phyloP scores from a whole-genome alignment of 1,284 basidiomycete species.

The Mycena citricolor region DNA sequence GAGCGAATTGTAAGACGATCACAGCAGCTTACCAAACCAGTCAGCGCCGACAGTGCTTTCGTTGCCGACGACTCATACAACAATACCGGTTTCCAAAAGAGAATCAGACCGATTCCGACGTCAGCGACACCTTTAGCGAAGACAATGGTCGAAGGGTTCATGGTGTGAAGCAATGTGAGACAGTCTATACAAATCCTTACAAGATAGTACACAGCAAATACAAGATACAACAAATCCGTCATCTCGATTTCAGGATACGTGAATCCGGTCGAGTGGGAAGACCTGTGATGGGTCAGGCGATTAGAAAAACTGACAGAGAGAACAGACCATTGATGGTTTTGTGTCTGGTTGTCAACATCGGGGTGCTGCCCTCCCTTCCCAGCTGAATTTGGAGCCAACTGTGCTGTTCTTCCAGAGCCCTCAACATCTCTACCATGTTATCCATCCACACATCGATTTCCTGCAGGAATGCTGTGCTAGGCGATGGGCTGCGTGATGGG shows the following conservation, averaged over 20 bases:
- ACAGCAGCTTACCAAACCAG: constrained; percentile 12
- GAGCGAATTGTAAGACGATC: not conserved
- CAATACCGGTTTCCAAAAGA: constrained; percentile 14
- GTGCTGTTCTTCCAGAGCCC: constrained; percentile 18
- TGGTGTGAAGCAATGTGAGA: too few species aligned
- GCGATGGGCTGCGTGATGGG: too few species aligned
- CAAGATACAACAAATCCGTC: too few species aligned
- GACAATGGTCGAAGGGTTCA: constrained; percentile 12
- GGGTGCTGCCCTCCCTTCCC: too few species aligned
- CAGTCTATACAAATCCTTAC: too few species aligned
- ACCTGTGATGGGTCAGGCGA: too few species aligned
- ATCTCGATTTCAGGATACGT: too few species aligned
- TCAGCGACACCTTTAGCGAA: constrained; percentile 16
- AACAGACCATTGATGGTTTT: too few species aligned
- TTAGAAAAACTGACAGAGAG: too few species aligned
- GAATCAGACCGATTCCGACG: constrained; percentile 9
- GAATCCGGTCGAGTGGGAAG: too few species aligned
- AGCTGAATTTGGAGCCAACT: constrained; percentile 9
- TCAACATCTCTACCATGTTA: constrained; percentile 16
- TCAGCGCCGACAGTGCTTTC: constrained; percentile 8
- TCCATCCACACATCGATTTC: constrained; percentile 21
- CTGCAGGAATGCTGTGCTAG: constrained; percentile 4
- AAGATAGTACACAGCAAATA: too few species aligned
- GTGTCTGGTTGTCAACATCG: too few species aligned
- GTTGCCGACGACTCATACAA: constrained; percentile 14